phyloP scores from a whole-genome alignment of 1,284 basidiomycete species.

The Melampsora americana region DNA sequence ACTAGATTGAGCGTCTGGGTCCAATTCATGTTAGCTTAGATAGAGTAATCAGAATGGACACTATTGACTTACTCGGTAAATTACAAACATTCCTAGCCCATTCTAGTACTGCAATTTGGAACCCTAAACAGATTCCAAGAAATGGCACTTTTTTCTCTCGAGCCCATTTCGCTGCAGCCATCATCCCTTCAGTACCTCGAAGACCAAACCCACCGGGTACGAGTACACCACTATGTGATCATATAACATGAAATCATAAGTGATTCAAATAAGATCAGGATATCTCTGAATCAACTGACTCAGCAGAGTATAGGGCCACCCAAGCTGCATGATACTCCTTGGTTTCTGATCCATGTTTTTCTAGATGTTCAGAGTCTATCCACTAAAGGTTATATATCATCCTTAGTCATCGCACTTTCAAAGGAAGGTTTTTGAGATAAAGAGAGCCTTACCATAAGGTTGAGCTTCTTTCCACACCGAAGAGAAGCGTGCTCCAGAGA shows the following conservation, averaged over 20 bases:
- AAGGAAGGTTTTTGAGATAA: not conserved
- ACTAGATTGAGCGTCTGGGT: slow-evolving; percentile 76
- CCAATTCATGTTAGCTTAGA: not conserved
- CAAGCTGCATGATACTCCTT: slow-evolving; percentile 94
- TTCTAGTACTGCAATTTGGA: slow-evolving; percentile 95
- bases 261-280: not conserved
- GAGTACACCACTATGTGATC: slow-evolving; percentile 70
- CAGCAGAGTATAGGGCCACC: slow-evolving; percentile 83
- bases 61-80: slow-evolving; percentile 61
- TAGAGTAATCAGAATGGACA: slow-evolving; percentile 26
- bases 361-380: slow-evolving; percentile 94
- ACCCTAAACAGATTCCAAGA: slow-evolving; percentile 94
- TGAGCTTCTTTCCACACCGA: slow-evolving; percentile 77
- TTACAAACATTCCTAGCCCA: slow-evolving; percentile 84
- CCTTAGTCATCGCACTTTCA: slow-evolving; percentile 30
- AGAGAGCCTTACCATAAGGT: slow-evolving; percentile 64
- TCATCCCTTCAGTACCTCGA: slow-evolving; percentile 95
- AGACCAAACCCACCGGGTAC: slow-evolving; percentile 93
- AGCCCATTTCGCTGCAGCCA: slow-evolving; percentile 93
- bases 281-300: slow-evolving; percentile 57
- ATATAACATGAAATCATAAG: slow-evolving; percentile 18
- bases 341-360: slow-evolving; percentile 64
- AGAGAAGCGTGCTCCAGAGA: slow-evolving; percentile 95
- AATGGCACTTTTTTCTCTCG: slow-evolving; percentile 92
- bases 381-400: slow-evolving; percentile 62